Conservation (phyloP, 2,329 filamentous ascomycete species). For the Emergomyces pasteurianus region DNA sequence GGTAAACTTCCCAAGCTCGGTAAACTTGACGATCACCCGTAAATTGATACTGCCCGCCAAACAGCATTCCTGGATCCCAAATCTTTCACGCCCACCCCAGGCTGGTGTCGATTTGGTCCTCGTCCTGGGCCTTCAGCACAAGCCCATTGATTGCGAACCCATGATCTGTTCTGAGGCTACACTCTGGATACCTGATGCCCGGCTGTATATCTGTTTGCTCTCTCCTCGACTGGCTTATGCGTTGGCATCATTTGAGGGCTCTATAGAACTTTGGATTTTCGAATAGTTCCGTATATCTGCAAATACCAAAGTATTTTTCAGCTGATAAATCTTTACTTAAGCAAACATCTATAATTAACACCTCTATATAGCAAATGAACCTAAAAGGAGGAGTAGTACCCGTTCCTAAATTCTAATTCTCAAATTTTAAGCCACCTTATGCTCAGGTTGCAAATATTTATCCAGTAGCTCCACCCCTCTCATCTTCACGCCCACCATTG, state of each 20-base stretch:
- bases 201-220: background rate
- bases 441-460: no score
- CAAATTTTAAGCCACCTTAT: no score
- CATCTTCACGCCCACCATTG: no score
- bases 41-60: background rate
- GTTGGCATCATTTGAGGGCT: background rate
- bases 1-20: background rate
- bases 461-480: no score
- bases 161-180: background rate
- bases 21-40: constrained; percentile 1
- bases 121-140: background rate
- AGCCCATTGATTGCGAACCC: background rate
- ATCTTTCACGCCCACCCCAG: background rate
- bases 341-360: no score
- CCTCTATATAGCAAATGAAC: no score
- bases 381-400: no score
- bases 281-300: no score
- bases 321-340: no score
- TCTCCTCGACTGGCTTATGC: background rate
- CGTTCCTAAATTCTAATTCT: no score
- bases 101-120: background rate
- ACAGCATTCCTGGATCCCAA: background rate
- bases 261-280: background rate
- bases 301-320: no score
- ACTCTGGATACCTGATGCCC: background rate